Evolutionary conservation across 2,329 filamentous ascomycete species (phyloP), one percentile per base, ranked within the genome.

Genomic region (Penicillium sp.): DNA sequence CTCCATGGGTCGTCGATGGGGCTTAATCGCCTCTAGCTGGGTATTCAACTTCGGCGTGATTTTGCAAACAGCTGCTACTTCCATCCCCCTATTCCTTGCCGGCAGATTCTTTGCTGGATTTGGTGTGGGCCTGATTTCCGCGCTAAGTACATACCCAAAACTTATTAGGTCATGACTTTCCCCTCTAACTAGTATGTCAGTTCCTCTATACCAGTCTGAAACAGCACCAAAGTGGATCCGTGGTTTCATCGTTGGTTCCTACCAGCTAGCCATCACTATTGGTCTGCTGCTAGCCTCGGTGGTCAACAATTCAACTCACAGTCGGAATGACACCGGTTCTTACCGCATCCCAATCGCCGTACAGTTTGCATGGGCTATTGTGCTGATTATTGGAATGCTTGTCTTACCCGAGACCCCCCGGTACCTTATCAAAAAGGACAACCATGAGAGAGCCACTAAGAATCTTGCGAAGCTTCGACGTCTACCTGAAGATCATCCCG

Each of bases 391-490:
- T 53, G 91, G 91, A 68, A 84, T 96, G 53, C 76, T 91, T 64
- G 75, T 90, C 68, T 85, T 96, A 15, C 91, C 91, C 50, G 91
- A 96, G 73, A 92, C 90, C 0, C 91, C 91, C 35, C 88, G 91
- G 65, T 94, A 87, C 82, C 91, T 86, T 69, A 89, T 96, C 78
- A 92, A 91, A 81, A 86, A 86, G 70, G 88, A 88, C 59, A 80
- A 83, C 57, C 80, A 90, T 49, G 84, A 88, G 45, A 71, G 80
- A 45, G 91, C 91, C 29, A 82, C 85, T 58, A 67, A 76, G 7
- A 77, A 86, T 4, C 83, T 96, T 9, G 76, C 84, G 50, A 82
- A 81, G 59, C 84, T 96, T 31, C 89, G 91, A 69, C 89, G 89
- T 57, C 86, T 70, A 48, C 77, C 81, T 87, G 50, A 73, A 78